Conservation (phyloP, 305 asterid genomes). For the Nicotiana rustica region DNA sequence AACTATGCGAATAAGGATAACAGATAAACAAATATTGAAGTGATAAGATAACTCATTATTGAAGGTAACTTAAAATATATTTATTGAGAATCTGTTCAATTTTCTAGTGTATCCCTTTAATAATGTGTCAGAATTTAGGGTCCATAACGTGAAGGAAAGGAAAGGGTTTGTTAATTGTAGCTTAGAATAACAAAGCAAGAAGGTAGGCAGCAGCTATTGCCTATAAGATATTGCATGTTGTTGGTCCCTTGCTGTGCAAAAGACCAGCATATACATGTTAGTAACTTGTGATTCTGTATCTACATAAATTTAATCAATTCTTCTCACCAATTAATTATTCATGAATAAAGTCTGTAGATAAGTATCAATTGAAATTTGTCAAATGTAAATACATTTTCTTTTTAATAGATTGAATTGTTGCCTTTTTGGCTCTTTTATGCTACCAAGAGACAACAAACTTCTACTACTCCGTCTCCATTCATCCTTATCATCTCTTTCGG, state of each 20-base stretch:
- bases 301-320: background rate
- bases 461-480: background rate
- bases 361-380: background rate
- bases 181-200: background rate
- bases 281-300: background rate
- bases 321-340: background rate
- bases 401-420: background rate
- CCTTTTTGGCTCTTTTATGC: background rate
- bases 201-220: background rate
- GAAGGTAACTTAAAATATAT: background rate
- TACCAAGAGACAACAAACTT: background rate
- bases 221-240: background rate
- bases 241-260: background rate
- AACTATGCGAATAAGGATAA: background rate
- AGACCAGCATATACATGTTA: constrained; percentile 2
- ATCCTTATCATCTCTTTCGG: background rate
- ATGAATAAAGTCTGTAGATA: background rate
- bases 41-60: background rate
- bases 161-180: background rate
- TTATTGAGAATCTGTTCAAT: background rate
- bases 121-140: background rate
- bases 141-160: background rate
- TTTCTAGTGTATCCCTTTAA: background rate
- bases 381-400: background rate
- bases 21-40: background rate